phyloP scores from a whole-genome alignment of 2,329 filamentous ascomycete species.

The Zalaria obscura region DNA sequence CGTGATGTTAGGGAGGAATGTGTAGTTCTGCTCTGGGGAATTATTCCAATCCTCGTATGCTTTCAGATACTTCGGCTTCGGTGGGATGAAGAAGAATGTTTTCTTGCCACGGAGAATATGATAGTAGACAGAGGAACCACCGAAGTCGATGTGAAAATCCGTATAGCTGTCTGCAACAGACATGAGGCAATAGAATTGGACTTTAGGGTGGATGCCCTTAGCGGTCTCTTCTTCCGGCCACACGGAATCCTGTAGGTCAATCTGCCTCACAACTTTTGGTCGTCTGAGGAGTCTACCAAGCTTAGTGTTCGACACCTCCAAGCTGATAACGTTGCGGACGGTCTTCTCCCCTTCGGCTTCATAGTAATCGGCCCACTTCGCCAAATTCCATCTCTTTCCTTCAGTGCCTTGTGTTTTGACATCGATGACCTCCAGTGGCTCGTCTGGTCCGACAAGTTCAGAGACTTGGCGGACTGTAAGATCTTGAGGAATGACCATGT shows the following conservation, averaged over 20 bases:
- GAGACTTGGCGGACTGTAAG: conserved; percentile 50
- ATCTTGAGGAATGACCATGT: conserved; percentile 53
- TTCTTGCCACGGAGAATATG: conserved; percentile 56
- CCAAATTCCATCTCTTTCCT: conserved; percentile 50
- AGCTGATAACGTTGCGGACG: conserved; percentile 55
- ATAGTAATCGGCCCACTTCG: conserved; percentile 53
- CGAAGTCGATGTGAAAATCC: conserved; percentile 60
- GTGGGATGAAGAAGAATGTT: conserved; percentile 58
- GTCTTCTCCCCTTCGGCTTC: conserved; percentile 48
- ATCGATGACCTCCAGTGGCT: conserved; percentile 52
- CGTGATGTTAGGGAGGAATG: conserved; percentile 48
- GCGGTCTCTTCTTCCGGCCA: conserved; percentile 39
- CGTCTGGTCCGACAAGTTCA: conserved; percentile 48
- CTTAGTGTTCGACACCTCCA: conserved; percentile 51
- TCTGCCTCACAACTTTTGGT: conserved; percentile 50
- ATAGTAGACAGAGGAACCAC: conserved; percentile 56
- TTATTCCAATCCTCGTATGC: conserved; percentile 61
- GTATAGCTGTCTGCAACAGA: conserved; percentile 58
- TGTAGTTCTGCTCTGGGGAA: conserved; percentile 50
- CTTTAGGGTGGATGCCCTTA: conserved; percentile 44
- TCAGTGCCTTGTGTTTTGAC: conserved; percentile 55
- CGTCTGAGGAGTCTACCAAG: conserved; percentile 48
- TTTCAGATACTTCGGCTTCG: conserved; percentile 52
- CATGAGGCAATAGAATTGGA: conserved; percentile 58
- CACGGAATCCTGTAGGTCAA: conserved; percentile 42